A percentile compares a stretch with the other conserved stretches of the same genome.
Evolutionary conservation across 257 asterid species (phyloP).

Genomic region (Petunia secreta): DNA sequence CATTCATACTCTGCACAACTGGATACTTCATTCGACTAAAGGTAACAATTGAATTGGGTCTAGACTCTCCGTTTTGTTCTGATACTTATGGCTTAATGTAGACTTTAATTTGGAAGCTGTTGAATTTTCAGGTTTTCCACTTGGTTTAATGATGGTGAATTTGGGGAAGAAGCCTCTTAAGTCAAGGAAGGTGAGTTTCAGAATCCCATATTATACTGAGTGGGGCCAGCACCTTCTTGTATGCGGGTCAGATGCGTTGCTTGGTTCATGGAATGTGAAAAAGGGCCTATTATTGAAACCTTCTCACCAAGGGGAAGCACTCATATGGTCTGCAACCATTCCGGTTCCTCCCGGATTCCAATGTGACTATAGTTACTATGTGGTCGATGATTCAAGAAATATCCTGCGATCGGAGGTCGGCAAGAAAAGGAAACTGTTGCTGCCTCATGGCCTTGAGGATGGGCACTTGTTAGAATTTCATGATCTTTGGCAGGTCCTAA

Average conservation of each 20-base stretch:
- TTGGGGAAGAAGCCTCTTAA: constrained; percentile 52
- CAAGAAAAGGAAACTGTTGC: constrained; percentile 62
- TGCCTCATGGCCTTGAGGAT: constrained; percentile 67
- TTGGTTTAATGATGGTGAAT: constrained; percentile 56
- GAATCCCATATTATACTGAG: constrained; percentile 81
- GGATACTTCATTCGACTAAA: background rate
- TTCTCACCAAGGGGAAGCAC: constrained; percentile 78
- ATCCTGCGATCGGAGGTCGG: constrained; percentile 84
- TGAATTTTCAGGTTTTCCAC: constrained; percentile 30
- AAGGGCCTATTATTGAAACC: constrained; percentile 84
- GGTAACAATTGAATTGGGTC: background rate
- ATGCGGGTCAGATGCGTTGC: constrained; percentile 82
- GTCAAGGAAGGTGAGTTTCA: constrained; percentile 68
- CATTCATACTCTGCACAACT: background rate
- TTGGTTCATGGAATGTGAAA: constrained; percentile 93
- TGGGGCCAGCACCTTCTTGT: constrained; percentile 93
- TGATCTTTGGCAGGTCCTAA: constrained; percentile 95
- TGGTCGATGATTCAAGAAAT: constrained; percentile 79
- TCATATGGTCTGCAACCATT: constrained; percentile 78
- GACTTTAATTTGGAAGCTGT: background rate
- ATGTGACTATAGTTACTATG: constrained; percentile 83
- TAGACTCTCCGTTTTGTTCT: too few relatives aligned
- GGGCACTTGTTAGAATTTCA: constrained; percentile 78
- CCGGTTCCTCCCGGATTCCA: constrained; percentile 59
- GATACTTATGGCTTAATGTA: too few relatives aligned